phyloP scores from a whole-genome alignment of 2,329 filamentous ascomycete species.

The Colletotrichum falcatum region DNA sequence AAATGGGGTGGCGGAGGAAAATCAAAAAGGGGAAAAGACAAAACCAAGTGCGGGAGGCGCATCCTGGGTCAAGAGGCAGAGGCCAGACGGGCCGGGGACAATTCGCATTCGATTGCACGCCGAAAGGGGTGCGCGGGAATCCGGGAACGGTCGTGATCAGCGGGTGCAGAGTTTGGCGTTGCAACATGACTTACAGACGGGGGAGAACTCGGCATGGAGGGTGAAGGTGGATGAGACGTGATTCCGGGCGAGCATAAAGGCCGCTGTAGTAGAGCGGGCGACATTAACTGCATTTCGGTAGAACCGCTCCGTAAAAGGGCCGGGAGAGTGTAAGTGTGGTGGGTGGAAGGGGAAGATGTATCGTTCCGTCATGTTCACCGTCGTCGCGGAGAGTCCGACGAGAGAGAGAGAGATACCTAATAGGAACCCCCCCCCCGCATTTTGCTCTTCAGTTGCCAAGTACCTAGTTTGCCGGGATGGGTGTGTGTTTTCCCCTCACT shows the following conservation, averaged over 20 bases:
- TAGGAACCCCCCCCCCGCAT: slow-evolving; percentile 28
- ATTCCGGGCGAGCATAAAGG: background rate
- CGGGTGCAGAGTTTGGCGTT: slow-evolving; percentile 29
- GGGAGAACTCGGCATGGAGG: background rate
- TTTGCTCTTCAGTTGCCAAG: slow-evolving; percentile 5
- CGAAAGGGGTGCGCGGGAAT: slow-evolving; percentile 10
- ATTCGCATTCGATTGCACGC: slow-evolving; percentile 30
- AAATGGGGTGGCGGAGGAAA: background rate
- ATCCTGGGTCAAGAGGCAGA: slow-evolving; percentile 4
- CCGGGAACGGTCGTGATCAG: slow-evolving; percentile 20
- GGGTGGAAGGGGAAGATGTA: background rate
- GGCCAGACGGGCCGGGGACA: slow-evolving; percentile 17
- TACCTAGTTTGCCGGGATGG: background rate
- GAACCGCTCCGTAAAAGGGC: slow-evolving; percentile 32
- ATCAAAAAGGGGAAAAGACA: background rate
- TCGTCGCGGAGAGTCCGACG: slow-evolving; percentile 20
- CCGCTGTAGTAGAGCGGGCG: background rate
- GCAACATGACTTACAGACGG: slow-evolving; percentile 24
- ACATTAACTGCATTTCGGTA: background rate
- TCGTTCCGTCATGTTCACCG: slow-evolving; percentile 8
- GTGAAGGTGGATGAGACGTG: background rate
- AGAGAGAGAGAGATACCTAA: background rate
- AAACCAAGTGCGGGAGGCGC: slow-evolving; percentile 5
- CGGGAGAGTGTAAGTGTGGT: slow-evolving; percentile 7
- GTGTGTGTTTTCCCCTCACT: background rate